Evolutionary conservation across 2,329 filamentous ascomycete genomes (phyloP), one percentile per base, ranked within the genome.

Genomic region (Talaromyces amestolkiae): DNA sequence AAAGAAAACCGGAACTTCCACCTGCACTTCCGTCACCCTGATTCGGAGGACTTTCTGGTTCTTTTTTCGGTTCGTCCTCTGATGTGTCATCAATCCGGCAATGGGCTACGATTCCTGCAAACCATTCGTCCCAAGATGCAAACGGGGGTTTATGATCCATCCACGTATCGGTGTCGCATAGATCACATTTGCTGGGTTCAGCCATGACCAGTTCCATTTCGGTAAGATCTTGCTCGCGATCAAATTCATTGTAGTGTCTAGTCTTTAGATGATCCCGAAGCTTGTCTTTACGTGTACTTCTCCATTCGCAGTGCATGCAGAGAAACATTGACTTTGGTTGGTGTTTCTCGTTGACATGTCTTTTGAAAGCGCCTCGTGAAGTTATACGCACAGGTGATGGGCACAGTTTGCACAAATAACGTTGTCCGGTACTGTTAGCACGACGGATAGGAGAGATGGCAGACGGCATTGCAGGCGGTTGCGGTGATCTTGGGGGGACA

Each of bases 311-410:
- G n/a, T 37, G 11, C 62, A 49, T 51, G 22, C 62, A 64, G 17
- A 51, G 43, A 49, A 64, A 64, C 13, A 27, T n/a, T 4, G 62
- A 64, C 24, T 64, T 64, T 19, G 31, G 5, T 9, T 51, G 54
- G 22, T 64, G 62, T 43, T 45, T 58, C 27, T 64, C 62, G 15
- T 64, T 64, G 11, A 64, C 62, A 35, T 64, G 62, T 15, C 62
- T 31, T 35, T 53, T 64, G 62, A 64, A 64, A 22, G 54, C 31
- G 13, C 62, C 62, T 33, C 43, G 37, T n/a, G 56, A 39, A 24
- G 27, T 41, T 15, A 64, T n/a, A 39, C 8, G 41, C 17, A 39
- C 13, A 53, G 62, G 53, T 2, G 31, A 41, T 35, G 17, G 5
- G 19, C 62, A 64, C n/a, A 64, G 22, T 39, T 47, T 37, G 43